Base-by-base conservation (phyloP, 306 rosid genomes). In the Cucurbita ficifolia region DNA sequence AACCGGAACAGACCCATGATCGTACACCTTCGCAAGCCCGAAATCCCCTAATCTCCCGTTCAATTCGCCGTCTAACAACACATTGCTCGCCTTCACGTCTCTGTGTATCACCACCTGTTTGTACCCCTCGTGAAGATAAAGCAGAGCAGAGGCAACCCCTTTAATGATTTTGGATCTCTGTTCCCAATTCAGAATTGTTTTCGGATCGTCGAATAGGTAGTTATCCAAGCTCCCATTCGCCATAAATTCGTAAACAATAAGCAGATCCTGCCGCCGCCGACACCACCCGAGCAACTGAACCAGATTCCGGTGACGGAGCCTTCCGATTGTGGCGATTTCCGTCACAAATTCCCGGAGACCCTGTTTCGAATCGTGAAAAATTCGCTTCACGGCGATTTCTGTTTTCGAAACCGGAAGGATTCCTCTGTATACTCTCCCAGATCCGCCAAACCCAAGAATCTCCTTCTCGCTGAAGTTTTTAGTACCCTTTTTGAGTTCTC, bases 1-100 rank as follows among this genome's bases (percentile, higher is more conserved):
- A 38, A 80, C 63, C 12, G 90, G 90, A 59, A 80, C 84, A n/a
- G 83, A 78, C 1, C 90, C 90, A 70, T 84, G 90, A 38, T 86
- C 90, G 62, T 84, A 86, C 45, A 86, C 70, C 19, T 82, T 84
- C n/a, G 90, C 90, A 0, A 79, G 80, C 2, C 86, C 86, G 19
- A 83, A 83, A 59, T 83, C 86, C 5, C 79, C 86, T 1, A 83
- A 45, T 38, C 42, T 69, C 16, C 60, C 81, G 22, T 79, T 83
- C 24, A 74, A 33, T 21, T 79, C 83, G 7, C 69, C 42, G 53
- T 83, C 86, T 1, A 79, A 74, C 33, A 83, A 36, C 2, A 79
- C 76, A 51, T 83, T 83, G 42, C 83, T 74, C 1, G 83, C 81
- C 39, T 83, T 83, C 11, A 83, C 79, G 57, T 83, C 86, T 53